phyloP scores from a whole-genome alignment of 2,329 filamentous ascomycete genomes.

The Botrytis fragariae region DNA sequence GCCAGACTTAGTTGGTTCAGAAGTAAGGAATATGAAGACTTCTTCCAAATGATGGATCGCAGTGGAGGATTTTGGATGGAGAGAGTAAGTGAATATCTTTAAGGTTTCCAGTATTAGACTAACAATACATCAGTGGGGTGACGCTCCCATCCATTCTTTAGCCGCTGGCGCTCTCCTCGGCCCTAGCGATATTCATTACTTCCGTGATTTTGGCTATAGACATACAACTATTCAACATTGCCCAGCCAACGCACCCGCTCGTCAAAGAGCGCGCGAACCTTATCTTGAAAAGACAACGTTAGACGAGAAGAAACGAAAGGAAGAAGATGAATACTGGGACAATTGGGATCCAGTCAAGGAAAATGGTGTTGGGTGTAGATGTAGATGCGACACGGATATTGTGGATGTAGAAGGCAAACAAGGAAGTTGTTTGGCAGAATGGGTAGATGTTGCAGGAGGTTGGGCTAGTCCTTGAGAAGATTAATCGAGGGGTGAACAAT shows the following conservation, averaged over 20 bases:
- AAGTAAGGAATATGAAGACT: slow-evolving; percentile 95
- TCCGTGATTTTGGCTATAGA: slow-evolving; percentile 96
- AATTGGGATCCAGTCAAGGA: slow-evolving; percentile 82
- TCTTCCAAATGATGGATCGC: slow-evolving; percentile 98
- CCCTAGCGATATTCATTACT: slow-evolving; percentile 89
- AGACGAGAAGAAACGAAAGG: slow-evolving; percentile 78
- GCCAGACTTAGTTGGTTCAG: slow-evolving; percentile 92
- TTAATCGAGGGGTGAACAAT: slow-evolving; percentile 4
- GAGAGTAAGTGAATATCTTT: slow-evolving; percentile 58
- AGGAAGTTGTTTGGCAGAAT: slow-evolving; percentile 90
- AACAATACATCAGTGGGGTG: slow-evolving; percentile 72
- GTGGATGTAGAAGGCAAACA: slow-evolving; percentile 97
- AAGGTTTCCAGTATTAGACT: slow-evolving; percentile 21
- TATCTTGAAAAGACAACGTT: slow-evolving; percentile 78
- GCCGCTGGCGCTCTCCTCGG: slow-evolving; percentile 85
- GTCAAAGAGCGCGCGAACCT: slow-evolving; percentile 76
- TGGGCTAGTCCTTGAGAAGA: slow-evolving; percentile 58
- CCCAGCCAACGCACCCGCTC: slow-evolving; percentile 87
- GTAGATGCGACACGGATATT: slow-evolving; percentile 95
- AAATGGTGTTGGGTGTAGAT: slow-evolving; percentile 95
- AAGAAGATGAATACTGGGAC: slow-evolving; percentile 97
- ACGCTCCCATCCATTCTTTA: slow-evolving; percentile 96
- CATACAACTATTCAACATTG: slow-evolving; percentile 99
- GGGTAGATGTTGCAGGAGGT: slow-evolving; percentile 95
- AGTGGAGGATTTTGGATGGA: slow-evolving; percentile 99